Conservation (phyloP, 2,329 filamentous ascomycete species). For the Allantophomopsis lycopodina region DNA sequence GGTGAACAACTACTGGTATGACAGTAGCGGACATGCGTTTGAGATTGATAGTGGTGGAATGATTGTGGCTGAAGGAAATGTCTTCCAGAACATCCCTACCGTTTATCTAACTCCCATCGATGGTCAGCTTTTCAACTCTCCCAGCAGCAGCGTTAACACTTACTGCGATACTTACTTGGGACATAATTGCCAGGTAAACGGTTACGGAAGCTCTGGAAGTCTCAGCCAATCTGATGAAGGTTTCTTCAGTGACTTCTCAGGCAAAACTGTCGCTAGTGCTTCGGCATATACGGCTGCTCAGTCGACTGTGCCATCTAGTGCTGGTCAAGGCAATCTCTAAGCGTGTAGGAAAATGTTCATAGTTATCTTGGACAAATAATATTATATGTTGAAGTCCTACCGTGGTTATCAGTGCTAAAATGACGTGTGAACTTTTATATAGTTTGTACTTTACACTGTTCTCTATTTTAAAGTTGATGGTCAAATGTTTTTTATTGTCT, state of each 20-base stretch:
- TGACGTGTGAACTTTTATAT: no score
- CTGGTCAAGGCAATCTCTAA: no score
- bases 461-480: no score
- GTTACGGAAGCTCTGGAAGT: constrained; percentile 13
- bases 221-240: constrained; percentile 14
- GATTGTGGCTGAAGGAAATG: constrained; percentile 32
- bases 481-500: no score
- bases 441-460: no score
- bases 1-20: constrained; percentile 28
- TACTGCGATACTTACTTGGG: constrained; percentile 8
- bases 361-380: no score
- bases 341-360: no score
- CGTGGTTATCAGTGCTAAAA: no score
- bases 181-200: constrained; percentile 8
- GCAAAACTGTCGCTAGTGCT: constrained; percentile 17
- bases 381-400: no score
- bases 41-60: no score
- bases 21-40: constrained; percentile 29
- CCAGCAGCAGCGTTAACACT: constrained; percentile 3
- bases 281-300: no score
- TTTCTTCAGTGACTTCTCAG: constrained; percentile 17
- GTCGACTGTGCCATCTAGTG: no score
- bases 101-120: constrained; percentile 11
- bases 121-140: constrained; percentile 7
- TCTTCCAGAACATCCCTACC: constrained; percentile 25